Percentiles rank a stretch among this genome's conserved stretches.
Evolutionary conservation across 2,329 filamentous ascomycete species (phyloP).

Genomic region (Neofusicoccum umdonicola): DNA sequence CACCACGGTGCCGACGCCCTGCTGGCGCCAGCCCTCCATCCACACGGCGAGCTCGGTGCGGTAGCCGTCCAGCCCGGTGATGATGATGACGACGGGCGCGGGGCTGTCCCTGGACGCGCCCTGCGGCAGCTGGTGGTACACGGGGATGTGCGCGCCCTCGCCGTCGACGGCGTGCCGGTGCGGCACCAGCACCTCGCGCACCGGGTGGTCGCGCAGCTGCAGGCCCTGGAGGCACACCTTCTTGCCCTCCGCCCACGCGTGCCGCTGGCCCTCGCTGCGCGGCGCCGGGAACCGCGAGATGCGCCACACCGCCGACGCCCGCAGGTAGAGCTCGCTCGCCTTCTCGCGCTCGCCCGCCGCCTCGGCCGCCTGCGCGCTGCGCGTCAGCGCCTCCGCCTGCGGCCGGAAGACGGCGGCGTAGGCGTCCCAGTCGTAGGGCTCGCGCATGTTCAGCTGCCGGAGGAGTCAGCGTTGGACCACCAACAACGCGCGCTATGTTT

Average conservation of each 20-base stretch:
- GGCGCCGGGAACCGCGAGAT: slow-evolving; percentile 68
- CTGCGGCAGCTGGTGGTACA: slow-evolving; percentile 63
- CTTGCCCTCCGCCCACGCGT: slow-evolving; percentile 67
- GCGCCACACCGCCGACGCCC: slow-evolving; percentile 69
- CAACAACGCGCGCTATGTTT: no score
- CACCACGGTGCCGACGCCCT: slow-evolving; percentile 50
- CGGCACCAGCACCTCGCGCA: slow-evolving; percentile 62
- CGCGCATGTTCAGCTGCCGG: slow-evolving; percentile 56
- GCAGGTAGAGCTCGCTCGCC: slow-evolving; percentile 62
- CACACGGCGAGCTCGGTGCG: slow-evolving; percentile 55
- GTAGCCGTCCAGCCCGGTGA: slow-evolving; percentile 60
- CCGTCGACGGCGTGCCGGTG: slow-evolving; percentile 50
- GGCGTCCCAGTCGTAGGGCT: slow-evolving; percentile 60
- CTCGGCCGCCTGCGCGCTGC: slow-evolving; percentile 52
- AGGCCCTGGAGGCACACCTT: slow-evolving; percentile 58
- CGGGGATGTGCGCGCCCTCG: slow-evolving; percentile 59
- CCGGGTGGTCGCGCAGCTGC: slow-evolving; percentile 47
- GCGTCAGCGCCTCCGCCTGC: slow-evolving; percentile 57
- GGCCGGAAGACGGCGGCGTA: slow-evolving; percentile 65
- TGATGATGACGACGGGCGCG: slow-evolving; percentile 54
- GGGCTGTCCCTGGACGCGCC: slow-evolving; percentile 42
- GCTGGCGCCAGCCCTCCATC: slow-evolving; percentile 50
- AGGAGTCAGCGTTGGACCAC: no score
- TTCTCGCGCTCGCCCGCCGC: slow-evolving; percentile 48
- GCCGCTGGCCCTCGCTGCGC: slow-evolving; percentile 51